Percentiles rank a stretch among this genome's conserved stretches.
phyloP scores from a whole-genome alignment of 169 alveolate species.

The Perkinsus chesapeaki region DNA sequence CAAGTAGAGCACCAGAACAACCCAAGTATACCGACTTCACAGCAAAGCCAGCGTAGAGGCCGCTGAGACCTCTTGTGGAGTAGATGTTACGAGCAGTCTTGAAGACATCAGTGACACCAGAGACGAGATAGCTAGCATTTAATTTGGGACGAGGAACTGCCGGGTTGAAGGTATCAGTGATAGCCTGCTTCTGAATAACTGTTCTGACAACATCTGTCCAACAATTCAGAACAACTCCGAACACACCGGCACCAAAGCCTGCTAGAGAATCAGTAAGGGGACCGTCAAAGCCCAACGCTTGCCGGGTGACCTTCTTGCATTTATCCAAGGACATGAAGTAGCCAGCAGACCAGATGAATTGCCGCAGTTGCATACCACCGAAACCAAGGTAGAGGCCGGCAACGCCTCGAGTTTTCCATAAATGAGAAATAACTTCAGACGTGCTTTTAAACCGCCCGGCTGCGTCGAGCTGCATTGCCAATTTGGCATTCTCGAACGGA shows the following conservation, averaged over 20 bases:
- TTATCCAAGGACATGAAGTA: not conserved
- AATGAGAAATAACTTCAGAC: not conserved
- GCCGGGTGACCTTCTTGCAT: not conserved
- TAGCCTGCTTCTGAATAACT: slow-evolving; percentile 8
- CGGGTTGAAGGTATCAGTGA: slow-evolving; percentile 17
- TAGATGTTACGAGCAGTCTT: too few relatives aligned
- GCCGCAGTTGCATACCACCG: slow-evolving; percentile 13
- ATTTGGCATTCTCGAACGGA: slow-evolving; percentile 15
- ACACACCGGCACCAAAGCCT: slow-evolving; percentile 20
- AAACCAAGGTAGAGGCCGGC: slow-evolving; percentile 6
- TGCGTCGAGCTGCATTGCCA: slow-evolving; percentile 15
- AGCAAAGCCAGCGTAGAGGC: too few relatives aligned
- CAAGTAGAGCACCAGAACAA: too few relatives aligned
- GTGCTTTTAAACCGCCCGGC: not conserved
- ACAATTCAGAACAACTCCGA: slow-evolving; percentile 15
- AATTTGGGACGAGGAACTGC: not conserved
- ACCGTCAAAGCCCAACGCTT: not conserved
- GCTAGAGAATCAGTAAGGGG: not conserved
- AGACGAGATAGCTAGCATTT: not conserved
- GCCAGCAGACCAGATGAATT: not conserved
- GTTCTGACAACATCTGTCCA: slow-evolving; percentile 20
- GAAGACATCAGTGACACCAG: not conserved
- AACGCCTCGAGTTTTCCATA: not conserved
- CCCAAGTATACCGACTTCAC: too few relatives aligned
- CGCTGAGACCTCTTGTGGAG: too few relatives aligned